A percentile compares a stretch with the other conserved stretches of the same genome.
Conservation (phyloP, 1,139 yeast species). For the Pichia kudriavzevii region DNA sequence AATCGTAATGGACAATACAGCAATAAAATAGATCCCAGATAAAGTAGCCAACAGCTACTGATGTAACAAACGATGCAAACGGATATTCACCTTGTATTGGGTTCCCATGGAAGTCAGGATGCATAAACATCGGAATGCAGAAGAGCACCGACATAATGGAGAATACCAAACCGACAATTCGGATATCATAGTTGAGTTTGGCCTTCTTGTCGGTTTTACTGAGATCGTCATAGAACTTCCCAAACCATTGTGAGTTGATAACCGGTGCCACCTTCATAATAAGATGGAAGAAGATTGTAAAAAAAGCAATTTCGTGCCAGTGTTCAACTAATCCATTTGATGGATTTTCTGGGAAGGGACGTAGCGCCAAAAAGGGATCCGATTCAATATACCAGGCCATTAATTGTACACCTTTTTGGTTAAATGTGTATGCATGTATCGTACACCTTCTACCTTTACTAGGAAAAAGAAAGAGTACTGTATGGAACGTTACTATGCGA, state of each 20-base stretch:
- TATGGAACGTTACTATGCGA: no score
- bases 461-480: no score
- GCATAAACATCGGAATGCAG: constrained; percentile 44
- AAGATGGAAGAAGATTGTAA: constrained; percentile 34
- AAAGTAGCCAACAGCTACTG: constrained; percentile 46
- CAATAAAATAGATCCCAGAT: constrained; percentile 46
- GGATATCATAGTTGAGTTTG: constrained; percentile 46
- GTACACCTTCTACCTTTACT: no score
- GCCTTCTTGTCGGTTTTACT: constrained; percentile 16
- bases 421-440: no score
- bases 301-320: constrained; percentile 45
- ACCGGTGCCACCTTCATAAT: constrained; percentile 34
- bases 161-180: constrained; percentile 49
- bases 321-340: constrained; percentile 33
- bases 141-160: constrained; percentile 37
- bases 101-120: constrained; percentile 33
- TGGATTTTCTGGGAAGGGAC: constrained; percentile 41
- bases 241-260: constrained; percentile 23
- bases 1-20: constrained; percentile 35
- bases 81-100: constrained; percentile 42
- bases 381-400: constrained; percentile 20
- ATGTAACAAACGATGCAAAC: constrained; percentile 42
- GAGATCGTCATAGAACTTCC: constrained; percentile 21
- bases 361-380: constrained; percentile 39
- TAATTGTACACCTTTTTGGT: no score